Percentiles rank a stretch among this genome's conserved stretches.
These are phyloP conservation scores for Scopulariopsis brevicaulis DNA, from an alignment of 2,329 filamentous ascomycete species.

Conservation along the genomic window DNA sequence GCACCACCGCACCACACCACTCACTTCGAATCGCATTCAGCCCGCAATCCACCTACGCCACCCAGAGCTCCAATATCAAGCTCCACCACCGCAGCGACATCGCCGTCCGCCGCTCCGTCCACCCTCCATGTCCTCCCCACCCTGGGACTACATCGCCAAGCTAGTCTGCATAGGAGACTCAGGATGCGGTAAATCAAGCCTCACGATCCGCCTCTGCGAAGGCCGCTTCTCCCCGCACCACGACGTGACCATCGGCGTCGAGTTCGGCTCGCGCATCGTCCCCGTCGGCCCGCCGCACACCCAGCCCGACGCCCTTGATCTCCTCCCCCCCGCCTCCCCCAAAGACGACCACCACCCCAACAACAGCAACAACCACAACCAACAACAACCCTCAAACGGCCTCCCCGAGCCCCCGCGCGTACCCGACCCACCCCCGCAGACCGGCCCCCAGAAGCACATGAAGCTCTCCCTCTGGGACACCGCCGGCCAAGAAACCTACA, in stretches of 20 bases:
- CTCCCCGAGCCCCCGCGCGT: constrained; percentile 41
- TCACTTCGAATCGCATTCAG: too few species aligned
- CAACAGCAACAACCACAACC: too few species aligned
- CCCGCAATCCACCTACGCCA: too few species aligned
- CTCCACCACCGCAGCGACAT: background rate
- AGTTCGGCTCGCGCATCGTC: constrained; percentile 89
- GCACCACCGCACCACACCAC: too few species aligned
- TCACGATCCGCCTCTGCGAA: constrained; percentile 93
- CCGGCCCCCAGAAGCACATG: constrained; percentile 60
- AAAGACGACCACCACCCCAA: constrained; percentile 7
- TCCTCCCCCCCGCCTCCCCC: constrained; percentile 7
- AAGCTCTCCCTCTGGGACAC: constrained; percentile 94
- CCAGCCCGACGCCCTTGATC: constrained; percentile 18
- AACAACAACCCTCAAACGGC: constrained; percentile 16
- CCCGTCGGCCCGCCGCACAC: constrained; percentile 74
- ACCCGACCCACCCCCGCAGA: constrained; percentile 15
- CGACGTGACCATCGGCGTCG: constrained; percentile 94
- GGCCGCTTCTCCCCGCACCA: constrained; percentile 89
- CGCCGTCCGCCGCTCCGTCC: constrained; percentile 1
- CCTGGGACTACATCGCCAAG: constrained; percentile 99
- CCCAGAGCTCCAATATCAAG: too few species aligned
- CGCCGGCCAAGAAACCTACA: constrained; percentile 94
- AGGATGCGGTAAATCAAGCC: constrained; percentile 87
- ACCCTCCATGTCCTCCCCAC: constrained; percentile 44
- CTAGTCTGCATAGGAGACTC: constrained; percentile 96